These are phyloP conservation scores for Geotrichum reessii DNA, from an alignment of 1,139 yeast genomes.

Conservation along the genomic window DNA sequence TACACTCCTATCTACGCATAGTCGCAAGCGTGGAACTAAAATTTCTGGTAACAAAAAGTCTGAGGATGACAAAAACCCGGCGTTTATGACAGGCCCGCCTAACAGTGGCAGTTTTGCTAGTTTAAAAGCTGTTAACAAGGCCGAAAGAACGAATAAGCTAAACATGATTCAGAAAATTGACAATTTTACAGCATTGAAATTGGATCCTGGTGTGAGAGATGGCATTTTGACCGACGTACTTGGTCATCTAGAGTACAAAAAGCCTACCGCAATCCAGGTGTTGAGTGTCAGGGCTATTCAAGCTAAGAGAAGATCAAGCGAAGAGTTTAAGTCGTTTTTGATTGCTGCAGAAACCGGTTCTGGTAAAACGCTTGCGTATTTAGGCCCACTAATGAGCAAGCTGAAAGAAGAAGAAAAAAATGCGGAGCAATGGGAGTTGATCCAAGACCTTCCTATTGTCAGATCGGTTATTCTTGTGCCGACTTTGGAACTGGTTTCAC, in stretches of 20 bases:
- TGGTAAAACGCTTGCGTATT: constrained; percentile 90
- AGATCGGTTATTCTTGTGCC: constrained; percentile 75
- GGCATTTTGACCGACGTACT: constrained; percentile 56
- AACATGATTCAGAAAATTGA: constrained; percentile 47
- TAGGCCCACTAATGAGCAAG: constrained; percentile 67
- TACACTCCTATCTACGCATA: neutral
- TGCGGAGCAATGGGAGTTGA: constrained; percentile 24
- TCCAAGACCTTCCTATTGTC: constrained; percentile 43
- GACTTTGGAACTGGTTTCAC: constrained; percentile 81
- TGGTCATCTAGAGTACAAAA: constrained; percentile 21
- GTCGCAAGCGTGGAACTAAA: neutral
- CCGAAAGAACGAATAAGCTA: constrained; percentile 33
- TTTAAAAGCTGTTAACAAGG: constrained; percentile 31
- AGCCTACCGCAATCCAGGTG: constrained; percentile 61
- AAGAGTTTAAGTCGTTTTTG: constrained; percentile 57
- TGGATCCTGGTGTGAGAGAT: constrained; percentile 61
- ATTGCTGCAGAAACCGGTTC: constrained; percentile 96
- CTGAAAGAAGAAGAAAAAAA: constrained; percentile 45
- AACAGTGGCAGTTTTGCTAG: constrained; percentile 35
- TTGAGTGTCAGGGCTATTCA: constrained; percentile 50
- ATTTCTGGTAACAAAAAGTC: neutral
- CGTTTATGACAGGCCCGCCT: constrained; percentile 25
- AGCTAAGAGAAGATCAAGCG: constrained; percentile 26
- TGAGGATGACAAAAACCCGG: neutral
- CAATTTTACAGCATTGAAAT: constrained; percentile 57